Percentiles rank a stretch among this genome's conserved stretches.
Conservation (phyloP, 495 filamentous ascomycete species). For the Penicillium arizonense region DNA sequence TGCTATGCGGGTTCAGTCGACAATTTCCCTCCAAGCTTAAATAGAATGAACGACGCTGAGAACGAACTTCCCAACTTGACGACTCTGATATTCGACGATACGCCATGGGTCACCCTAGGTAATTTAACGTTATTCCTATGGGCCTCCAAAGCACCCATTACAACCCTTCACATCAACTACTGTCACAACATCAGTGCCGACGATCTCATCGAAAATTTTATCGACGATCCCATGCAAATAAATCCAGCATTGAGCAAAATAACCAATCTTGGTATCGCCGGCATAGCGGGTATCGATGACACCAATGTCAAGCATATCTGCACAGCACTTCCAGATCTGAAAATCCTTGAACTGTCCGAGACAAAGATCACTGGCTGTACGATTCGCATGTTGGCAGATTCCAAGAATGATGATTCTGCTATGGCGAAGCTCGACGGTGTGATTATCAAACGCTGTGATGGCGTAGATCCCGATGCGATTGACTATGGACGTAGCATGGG, state of each 20-base stretch:
- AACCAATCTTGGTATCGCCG: constrained; percentile 30
- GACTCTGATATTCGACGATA: constrained; percentile 31
- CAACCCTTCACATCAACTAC: constrained; percentile 27
- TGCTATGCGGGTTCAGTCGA: constrained; percentile 26
- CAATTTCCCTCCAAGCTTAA: background rate
- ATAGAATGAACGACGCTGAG: background rate
- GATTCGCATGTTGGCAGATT: constrained; percentile 33
- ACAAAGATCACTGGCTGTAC: constrained; percentile 36
- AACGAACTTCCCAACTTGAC: constrained; percentile 27
- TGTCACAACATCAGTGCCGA: constrained; percentile 21
- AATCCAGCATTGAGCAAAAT: constrained; percentile 16
- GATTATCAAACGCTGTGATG: constrained; percentile 29
- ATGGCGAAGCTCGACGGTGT: constrained; percentile 23
- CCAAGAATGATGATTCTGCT: constrained; percentile 2
- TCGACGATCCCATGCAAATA: background rate
- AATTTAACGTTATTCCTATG: constrained; percentile 19
- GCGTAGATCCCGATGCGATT: constrained; percentile 37
- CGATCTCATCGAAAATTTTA: background rate
- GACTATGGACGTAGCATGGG: constrained; percentile 34
- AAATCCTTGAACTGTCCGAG: constrained; percentile 32
- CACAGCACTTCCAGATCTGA: constrained; percentile 21
- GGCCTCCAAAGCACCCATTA: constrained; percentile 23
- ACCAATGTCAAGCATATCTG: constrained; percentile 9
- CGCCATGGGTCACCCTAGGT: constrained; percentile 18
- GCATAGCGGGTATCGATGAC: constrained; percentile 25